Evolutionary conservation across 1,284 basidiomycete species (phyloP), one percentile per base, ranked within the genome.

Genomic region (Ustilago bromivora): DNA sequence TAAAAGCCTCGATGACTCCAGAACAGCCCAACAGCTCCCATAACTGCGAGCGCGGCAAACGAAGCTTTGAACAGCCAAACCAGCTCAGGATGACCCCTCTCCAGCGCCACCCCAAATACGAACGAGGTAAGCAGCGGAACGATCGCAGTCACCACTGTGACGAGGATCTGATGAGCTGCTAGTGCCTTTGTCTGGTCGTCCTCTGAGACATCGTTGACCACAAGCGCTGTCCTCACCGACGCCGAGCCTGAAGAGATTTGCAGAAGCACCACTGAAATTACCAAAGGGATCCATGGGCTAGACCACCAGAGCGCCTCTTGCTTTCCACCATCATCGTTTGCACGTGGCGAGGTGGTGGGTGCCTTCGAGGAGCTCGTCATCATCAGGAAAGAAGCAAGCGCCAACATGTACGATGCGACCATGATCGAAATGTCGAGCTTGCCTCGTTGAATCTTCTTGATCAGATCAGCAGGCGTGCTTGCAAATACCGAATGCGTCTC

Each of bases 361-460:
- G 75, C 66, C 32, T 65, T 70, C 2, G 60, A 40, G 6, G 76
- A 67, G 53, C 65, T 74, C 4, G 76, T 71, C 67, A 78, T 51
- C n/a, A 78, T 34, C n/a, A 78, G 54, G 40, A 78, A 74, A 31
- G 76, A 74, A 1, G 47, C 59, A 10, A 56, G 65, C 0, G 76
- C 67, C 0, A 78, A 35, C 3, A 66, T 5, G 32, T 78, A 72
- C 0, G 76, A 75, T 6, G 28, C 66, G 0, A 78, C 60, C 75
- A 82, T 72, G 65, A 82, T 73, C 41, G 61, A 63, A 15, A 82
- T 72, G 58, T 82, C 80, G 31, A 82, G 73, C 66, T 82, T 82
- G 40, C 80, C 80, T 36, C 78, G 46, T 47, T 78, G 71, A 13
- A 78, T 78, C 35, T 62, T 51, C 68, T 78, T 78, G 68, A 78